These are phyloP conservation scores for Pyrrhoderma lamaoense DNA, from an alignment of 1,284 basidiomycete genomes.

Conservation along the genomic window DNA sequence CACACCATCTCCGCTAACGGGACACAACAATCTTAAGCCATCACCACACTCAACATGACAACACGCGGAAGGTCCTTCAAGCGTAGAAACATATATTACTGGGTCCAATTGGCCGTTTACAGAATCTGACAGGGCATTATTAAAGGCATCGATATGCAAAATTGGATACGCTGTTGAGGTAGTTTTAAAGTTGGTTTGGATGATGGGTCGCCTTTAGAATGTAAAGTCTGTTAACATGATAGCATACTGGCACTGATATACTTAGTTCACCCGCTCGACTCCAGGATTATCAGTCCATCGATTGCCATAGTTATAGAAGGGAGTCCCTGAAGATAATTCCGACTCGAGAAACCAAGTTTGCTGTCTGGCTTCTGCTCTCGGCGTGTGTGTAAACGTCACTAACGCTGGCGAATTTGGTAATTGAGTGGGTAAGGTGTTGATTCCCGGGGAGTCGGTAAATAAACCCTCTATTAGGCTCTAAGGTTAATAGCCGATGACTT, in stretches of 20 bases:
- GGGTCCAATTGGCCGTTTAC: slow-evolving; percentile 58
- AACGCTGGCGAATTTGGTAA: no score
- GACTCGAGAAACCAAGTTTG: no score
- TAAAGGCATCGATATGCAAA: slow-evolving; percentile 81
- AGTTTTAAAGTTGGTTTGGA: slow-evolving; percentile 86
- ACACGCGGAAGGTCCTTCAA: slow-evolving; percentile 56
- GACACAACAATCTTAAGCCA: slow-evolving; percentile 67
- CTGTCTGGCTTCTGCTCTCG: no score
- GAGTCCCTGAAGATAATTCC: no score
- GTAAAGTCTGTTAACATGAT: background rate
- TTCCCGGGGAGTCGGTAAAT: no score
- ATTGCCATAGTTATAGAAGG: slow-evolving; percentile 49
- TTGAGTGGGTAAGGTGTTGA: no score
- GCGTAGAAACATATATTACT: slow-evolving; percentile 55
- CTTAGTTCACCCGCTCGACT: slow-evolving; percentile 61
- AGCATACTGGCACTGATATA: background rate
- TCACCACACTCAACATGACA: slow-evolving; percentile 77
- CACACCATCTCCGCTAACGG: slow-evolving; percentile 74
- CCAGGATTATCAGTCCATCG: slow-evolving; percentile 88
- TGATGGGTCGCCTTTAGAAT: slow-evolving; percentile 69
- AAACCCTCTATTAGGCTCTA: no score
- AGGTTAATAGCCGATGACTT: no score
- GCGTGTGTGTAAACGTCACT: no score
- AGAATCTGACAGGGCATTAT: slow-evolving; percentile 58
- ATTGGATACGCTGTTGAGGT: slow-evolving; percentile 74